These are phyloP conservation scores for Brassica balearica DNA, from an alignment of 441 rosid genomes.

Conservation along the genomic window DNA sequence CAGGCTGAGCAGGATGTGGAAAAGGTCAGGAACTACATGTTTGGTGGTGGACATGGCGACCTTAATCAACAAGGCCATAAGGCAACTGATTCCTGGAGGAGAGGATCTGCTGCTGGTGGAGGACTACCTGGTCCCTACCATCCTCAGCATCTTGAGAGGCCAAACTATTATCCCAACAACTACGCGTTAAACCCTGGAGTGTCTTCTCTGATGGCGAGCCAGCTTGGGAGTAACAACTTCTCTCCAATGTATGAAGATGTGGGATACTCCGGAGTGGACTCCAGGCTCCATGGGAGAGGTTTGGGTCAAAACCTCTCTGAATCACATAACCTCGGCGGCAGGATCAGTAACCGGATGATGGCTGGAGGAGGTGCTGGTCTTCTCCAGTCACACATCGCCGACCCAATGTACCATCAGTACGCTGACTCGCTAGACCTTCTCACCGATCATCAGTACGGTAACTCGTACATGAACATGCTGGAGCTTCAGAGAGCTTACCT, in stretches of 20 bases:
- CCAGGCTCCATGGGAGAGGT: conserved; percentile 65
- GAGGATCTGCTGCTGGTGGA: conserved; percentile 56
- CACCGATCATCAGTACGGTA: conserved; percentile 48
- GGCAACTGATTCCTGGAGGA: conserved; percentile 52
- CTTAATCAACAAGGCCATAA: conserved; percentile 62
- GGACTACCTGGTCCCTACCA: conserved; percentile 65
- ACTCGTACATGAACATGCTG: conserved; percentile 59
- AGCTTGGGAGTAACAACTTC: conserved; percentile 61
- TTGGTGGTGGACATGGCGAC: conserved; percentile 34
- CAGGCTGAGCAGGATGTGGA: conserved; percentile 60
- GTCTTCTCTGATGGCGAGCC: conserved; percentile 71
- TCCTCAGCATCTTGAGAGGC: conserved; percentile 57
- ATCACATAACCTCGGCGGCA: conserved; percentile 53
- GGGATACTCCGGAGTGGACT: conserved; percentile 69
- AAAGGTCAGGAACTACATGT: conserved; percentile 63
- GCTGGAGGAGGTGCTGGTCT: conserved; percentile 57
- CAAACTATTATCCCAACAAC: conserved; percentile 58
- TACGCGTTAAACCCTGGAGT: conserved; percentile 60
- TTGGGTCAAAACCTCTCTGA: conserved; percentile 59
- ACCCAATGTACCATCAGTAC: conserved; percentile 79
- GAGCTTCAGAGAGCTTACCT: conserved; percentile 77
- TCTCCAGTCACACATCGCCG: conserved; percentile 63
- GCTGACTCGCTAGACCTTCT: conserved; percentile 58
- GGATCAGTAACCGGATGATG: conserved; percentile 58
- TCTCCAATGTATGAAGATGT: conserved; percentile 75